phyloP scores from a whole-genome alignment of 2,329 filamentous ascomycete species.

The Calonectria ilicicola region DNA sequence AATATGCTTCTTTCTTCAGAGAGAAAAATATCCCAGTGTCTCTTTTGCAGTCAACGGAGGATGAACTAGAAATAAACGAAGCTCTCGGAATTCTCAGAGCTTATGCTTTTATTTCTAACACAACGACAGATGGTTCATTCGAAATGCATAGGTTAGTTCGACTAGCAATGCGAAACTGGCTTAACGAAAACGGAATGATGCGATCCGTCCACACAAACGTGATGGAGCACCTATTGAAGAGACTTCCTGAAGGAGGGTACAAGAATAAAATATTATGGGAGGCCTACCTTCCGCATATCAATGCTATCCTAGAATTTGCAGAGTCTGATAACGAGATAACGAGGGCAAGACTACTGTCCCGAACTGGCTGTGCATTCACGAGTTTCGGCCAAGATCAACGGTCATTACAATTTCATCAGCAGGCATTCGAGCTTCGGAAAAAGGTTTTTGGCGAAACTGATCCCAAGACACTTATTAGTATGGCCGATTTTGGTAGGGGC shows the following conservation, averaged over 20 bases:
- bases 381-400: conserved; percentile 17
- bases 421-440: background rate
- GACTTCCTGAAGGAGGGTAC: conserved; percentile 27
- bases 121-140: background rate
- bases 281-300: conserved; percentile 38
- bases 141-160: conserved; percentile 49
- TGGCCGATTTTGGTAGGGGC: background rate
- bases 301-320: conserved; percentile 10
- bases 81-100: conserved; percentile 42
- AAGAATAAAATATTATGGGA: conserved; percentile 37
- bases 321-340: background rate
- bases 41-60: conserved; percentile 33
- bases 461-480: background rate
- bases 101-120: conserved; percentile 47
- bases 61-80: conserved; percentile 29
- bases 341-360: background rate
- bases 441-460: background rate
- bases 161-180: conserved; percentile 45
- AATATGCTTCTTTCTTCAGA: conserved; percentile 45
- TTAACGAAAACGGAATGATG: conserved; percentile 29
- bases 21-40: conserved; percentile 45
- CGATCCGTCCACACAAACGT: conserved; percentile 1
- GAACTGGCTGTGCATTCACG: background rate
- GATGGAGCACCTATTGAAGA: conserved; percentile 21
- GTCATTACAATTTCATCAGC: conserved; percentile 20